These are phyloP conservation scores for Cicer chorassanicum DNA, from an alignment of 306 rosid species.

Conservation along the genomic window DNA sequence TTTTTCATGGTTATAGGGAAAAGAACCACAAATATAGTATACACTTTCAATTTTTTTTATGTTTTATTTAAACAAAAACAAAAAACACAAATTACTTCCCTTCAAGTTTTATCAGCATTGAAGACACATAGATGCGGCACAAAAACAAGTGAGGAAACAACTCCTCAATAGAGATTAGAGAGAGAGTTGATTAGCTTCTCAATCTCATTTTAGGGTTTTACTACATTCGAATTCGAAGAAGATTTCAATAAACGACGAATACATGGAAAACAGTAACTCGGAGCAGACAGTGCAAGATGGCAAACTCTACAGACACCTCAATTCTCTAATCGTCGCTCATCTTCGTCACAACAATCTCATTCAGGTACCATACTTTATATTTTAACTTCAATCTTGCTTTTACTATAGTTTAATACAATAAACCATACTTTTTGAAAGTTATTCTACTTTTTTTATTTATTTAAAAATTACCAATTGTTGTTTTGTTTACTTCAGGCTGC, in stretches of 20 bases:
- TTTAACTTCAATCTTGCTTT: background rate
- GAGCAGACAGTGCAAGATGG: conserved; percentile 73
- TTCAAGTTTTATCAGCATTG: no score
- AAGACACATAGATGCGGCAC: no score
- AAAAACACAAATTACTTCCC: no score
- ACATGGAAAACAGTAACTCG: conserved; percentile 61
- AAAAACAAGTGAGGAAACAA: no score
- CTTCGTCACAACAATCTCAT: conserved; percentile 80
- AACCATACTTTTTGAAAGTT: conserved; percentile 47
- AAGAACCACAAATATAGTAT: no score
- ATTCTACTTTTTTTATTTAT: background rate
- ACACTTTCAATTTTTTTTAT: no score
- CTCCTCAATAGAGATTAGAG: no score
- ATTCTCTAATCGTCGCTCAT: conserved; percentile 85
- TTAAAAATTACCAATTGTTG: background rate
- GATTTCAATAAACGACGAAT: background rate
- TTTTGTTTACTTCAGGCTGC: conserved; percentile 63
- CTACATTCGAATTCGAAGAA: background rate
- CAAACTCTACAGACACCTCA: conserved; percentile 72
- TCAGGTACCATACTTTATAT: conserved; percentile 54
- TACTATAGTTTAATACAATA: no score
- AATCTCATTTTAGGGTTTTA: no score
- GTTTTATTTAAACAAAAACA: no score
- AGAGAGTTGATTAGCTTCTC: no score
- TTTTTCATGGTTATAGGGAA: no score